Conservation (phyloP, 2,329 filamentous ascomycete genomes). For the Fusarium newnesense region DNA sequence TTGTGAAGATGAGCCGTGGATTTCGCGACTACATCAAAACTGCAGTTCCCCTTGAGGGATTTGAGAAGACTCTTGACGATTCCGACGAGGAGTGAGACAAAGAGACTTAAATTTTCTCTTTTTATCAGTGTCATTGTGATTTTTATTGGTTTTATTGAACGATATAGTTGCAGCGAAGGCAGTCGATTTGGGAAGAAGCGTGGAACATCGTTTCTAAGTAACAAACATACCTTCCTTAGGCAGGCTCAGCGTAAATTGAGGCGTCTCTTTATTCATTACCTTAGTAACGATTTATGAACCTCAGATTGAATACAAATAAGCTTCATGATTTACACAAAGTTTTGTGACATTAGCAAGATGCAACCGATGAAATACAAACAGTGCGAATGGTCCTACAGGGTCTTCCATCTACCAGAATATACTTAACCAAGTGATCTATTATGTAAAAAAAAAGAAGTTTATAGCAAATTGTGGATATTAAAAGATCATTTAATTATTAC, state of each 20-base stretch:
- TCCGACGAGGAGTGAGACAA: constrained; percentile 28
- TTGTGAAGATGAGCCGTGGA: constrained; percentile 50
- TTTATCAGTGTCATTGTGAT: no score
- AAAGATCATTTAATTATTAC: not conserved
- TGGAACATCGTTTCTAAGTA: not conserved
- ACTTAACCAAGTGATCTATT: not conserved
- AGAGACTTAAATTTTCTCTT: not conserved
- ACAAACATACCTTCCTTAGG: not conserved
- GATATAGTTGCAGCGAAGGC: not conserved
- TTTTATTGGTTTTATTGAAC: not conserved
- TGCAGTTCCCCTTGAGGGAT: constrained; percentile 33
- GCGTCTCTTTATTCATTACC: not conserved
- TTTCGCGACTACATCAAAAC: constrained; percentile 48
- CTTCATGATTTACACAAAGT: not conserved
- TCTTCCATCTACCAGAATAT: not conserved
- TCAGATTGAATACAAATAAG: not conserved
- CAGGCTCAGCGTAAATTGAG: not conserved
- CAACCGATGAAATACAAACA: not conserved
- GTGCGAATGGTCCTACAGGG: not conserved
- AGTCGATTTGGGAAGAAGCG: not conserved
- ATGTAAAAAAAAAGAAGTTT: not conserved
- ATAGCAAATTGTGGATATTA: no score
- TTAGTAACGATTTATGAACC: not conserved
- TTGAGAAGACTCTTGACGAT: constrained; percentile 33
- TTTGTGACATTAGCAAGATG: not conserved